Base-by-base conservation (phyloP, 352 stramenopile species). In the Globisporangium canariense region DNA sequence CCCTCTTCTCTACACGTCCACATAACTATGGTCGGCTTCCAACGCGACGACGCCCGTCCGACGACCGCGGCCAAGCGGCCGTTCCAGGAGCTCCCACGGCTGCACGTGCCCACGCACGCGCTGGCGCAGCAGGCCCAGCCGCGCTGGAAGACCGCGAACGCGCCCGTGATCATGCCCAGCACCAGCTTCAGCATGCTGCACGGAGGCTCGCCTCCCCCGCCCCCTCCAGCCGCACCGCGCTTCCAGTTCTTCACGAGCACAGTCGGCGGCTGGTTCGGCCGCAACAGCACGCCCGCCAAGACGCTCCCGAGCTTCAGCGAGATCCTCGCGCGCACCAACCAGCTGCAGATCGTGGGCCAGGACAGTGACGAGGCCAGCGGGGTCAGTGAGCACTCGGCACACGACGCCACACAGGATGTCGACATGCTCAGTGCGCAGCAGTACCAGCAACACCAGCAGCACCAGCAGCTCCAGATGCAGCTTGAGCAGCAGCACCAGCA, bases 11-110 rank as follows among this genome's bases (percentile, higher is more conserved):
- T 25, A 53, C 22, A 34, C 49, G 34, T 25, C 7, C 22, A 14
- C 50, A 55, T 14, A 38, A 55, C 10, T 55, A 55, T 55, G 50
- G 50, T 38, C 5, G 50, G 50, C 30, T 55, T 55, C 25, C 25
- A 36, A 32, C 50, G 25, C 28, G 50, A 55, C 14, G 50, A 40
- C 25, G 14, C 25, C 14, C 50, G 50, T 5, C 50, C 25, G 50
- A 34, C 25, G 50, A 55, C 50, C 28, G 46, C 58, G 10, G 62
- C 53, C 32, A 67, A 58, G 56, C 66, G 67, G 4, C 57, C 66
- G 51, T 82, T 84, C 75, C 76, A 88, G 67, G 81, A 90, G 72
- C 77, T 90, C n/a, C 81, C 81, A 14, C 73, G 81, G 3, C 68
- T 90, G 43, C 81, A 90, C 47, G 79, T 90, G 55, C 81, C 81